Conservation (phyloP, 148 eudicot species). For the Vaccinium corymbosum region DNA sequence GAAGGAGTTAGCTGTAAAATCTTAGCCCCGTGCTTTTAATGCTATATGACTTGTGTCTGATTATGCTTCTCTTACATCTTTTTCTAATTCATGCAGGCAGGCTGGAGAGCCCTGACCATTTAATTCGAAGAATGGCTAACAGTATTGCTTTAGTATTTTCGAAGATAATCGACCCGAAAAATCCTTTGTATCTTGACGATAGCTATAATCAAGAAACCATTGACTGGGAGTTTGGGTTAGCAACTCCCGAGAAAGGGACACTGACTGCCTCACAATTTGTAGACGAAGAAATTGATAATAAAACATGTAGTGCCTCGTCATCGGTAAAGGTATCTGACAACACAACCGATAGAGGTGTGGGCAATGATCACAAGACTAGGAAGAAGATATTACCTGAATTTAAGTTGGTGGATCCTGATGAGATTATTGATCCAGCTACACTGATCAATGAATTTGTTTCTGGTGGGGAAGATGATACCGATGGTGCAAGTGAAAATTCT, state of each 20-base stretch:
- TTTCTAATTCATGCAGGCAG: constrained; percentile 58
- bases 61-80: constrained; percentile 5
- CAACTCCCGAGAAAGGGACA: constrained; percentile 32
- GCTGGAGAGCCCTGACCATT: constrained; percentile 72
- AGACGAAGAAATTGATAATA: constrained; percentile 23
- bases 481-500: constrained; percentile 57
- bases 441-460: constrained; percentile 40
- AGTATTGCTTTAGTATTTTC: constrained; percentile 81
- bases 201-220: constrained; percentile 49
- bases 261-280: constrained; percentile 20
- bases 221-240: constrained; percentile 90
- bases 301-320: constrained; percentile 19
- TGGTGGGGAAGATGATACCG: constrained; percentile 42
- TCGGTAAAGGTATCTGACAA: constrained; percentile 25
- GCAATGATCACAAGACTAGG: constrained; percentile 23
- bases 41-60: not conserved
- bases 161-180: constrained; percentile 78
- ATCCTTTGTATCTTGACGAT: constrained; percentile 93
- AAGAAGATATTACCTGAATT: constrained; percentile 41
- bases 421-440: constrained; percentile 67
- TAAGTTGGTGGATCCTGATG: constrained; percentile 73
- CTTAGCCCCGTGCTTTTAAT: constrained; percentile 23
- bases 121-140: constrained; percentile 79
- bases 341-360: constrained; percentile 22
- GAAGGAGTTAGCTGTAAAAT: constrained; percentile 88